phyloP scores from a whole-genome alignment of 2,329 filamentous ascomycete species.

The Nakataea oryzae region DNA sequence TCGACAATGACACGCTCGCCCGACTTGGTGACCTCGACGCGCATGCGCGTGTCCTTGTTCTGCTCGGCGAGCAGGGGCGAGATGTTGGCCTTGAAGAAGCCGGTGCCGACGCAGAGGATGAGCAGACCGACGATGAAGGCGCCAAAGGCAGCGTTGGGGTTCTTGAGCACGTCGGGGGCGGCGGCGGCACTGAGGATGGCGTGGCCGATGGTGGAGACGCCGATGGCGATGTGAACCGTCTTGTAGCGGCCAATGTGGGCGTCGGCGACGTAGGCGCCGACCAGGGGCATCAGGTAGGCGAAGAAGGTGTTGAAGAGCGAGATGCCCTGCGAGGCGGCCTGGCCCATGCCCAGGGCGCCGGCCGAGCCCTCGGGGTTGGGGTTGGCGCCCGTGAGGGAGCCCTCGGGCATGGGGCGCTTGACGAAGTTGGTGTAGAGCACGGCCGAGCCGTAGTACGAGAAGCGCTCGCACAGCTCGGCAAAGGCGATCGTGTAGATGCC shows the following conservation, averaged over 20 bases:
- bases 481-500: slow-evolving; percentile 60
- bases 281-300: slow-evolving; percentile 47
- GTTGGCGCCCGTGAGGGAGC: slow-evolving; percentile 42
- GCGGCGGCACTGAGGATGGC: slow-evolving; percentile 55
- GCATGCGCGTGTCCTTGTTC: slow-evolving; percentile 47
- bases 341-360: slow-evolving; percentile 52
- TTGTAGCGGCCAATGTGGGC: slow-evolving; percentile 62
- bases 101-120: slow-evolving; percentile 51
- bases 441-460: slow-evolving; percentile 66
- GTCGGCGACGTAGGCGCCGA: slow-evolving; percentile 34
- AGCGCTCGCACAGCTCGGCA: slow-evolving; percentile 66
- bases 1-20: slow-evolving; percentile 64
- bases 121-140: slow-evolving; percentile 59
- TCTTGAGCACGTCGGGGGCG: slow-evolving; percentile 50
- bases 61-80: slow-evolving; percentile 63
- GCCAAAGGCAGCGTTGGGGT: slow-evolving; percentile 46
- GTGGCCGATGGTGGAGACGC: slow-evolving; percentile 55
- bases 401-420: slow-evolving; percentile 39
- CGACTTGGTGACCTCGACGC: slow-evolving; percentile 38
- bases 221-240: slow-evolving; percentile 60
- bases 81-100: slow-evolving; percentile 76
- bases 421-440: slow-evolving; percentile 61
- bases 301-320: slow-evolving; percentile 50
- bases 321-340: slow-evolving; percentile 39
- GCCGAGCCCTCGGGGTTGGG: slow-evolving; percentile 21